Base-by-base conservation (phyloP, 1,284 basidiomycete genomes). In the Ustilago cynodontis region DNA sequence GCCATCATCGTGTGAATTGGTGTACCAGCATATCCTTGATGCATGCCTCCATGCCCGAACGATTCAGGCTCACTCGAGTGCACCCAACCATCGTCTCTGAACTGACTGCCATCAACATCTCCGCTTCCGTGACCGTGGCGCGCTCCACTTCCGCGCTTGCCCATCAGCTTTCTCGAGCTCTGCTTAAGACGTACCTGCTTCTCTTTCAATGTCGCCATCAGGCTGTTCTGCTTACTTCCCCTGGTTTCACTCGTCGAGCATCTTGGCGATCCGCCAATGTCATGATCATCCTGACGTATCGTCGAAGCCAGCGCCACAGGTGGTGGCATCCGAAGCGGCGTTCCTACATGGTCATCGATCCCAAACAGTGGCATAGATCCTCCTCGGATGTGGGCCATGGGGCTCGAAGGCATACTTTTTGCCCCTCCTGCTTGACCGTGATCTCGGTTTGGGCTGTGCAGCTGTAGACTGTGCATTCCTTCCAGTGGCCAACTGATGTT, bases 121-220 rank as follows among this genome's bases (percentile, higher is more conserved):
- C 47, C 47, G 16, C 47, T 49, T 28, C 47, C 47, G 11, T 49
- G 47, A 18, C 35, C n/a, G 26, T 50, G 54, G 8, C 51, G 50
- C 1, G n/a, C 18, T 3, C 37, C 63, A 31, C 47, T 60, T 2
- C 28, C 60, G 2, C 70, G 64, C 58, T 49, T 63, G 10, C 60
- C 51, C 64, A 67, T 72, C 55, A 72, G 47, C 60, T 57, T 72
- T 31, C 18, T 59, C 35, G 70, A 67, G 41, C 70, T 53, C 35
- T 67, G 49, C 61, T 54, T 72, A 33, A 67, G 53, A 4, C 70
- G 70, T 49, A 67, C 70, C 18, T 72, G 70, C 58, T 67, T 67
- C 43, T 72, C 64, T 60, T 67, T 72, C 39, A 72, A 53, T 28
- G 70, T 72, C 41, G 70, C 70, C 65, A 72, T 67, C 65, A 72